Conservation (phyloP, 176 grass and related monocot genomes). For the Miscanthus lutarioriparius region DNA sequence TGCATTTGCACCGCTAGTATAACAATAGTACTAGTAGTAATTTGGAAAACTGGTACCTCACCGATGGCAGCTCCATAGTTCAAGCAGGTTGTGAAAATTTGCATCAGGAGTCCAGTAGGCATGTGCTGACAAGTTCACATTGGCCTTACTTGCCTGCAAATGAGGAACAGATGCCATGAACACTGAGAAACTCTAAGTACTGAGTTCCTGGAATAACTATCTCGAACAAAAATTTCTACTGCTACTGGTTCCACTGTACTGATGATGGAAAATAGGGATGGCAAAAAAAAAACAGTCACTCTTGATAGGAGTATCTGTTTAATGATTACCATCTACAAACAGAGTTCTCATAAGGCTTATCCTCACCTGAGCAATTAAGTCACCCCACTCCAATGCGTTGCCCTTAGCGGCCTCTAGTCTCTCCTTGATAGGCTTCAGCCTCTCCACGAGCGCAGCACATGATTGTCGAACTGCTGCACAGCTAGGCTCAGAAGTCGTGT, state of each 20-base stretch:
- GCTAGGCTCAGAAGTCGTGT: conserved; percentile 75
- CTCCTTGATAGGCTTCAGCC: conserved; percentile 74
- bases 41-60: conserved; percentile 49
- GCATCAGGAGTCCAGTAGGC: conserved; percentile 59
- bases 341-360: neutral
- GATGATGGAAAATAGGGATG: neutral
- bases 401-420: conserved; percentile 39
- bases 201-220: neutral
- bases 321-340: neutral
- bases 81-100: conserved; percentile 40
- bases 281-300: neutral
- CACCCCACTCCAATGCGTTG: conserved; percentile 47
- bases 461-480: conserved; percentile 65
- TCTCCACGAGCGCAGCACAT: conserved; percentile 49
- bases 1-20: neutral
- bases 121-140: conserved; percentile 61
- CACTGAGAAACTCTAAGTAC: neutral
- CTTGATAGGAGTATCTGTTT: neutral
- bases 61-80: conserved; percentile 76
- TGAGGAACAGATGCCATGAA: conserved; percentile 24
- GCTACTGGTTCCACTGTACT: neutral
- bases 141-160: conserved; percentile 52
- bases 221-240: neutral
- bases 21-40: too few species aligned
- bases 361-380: conserved; percentile 59